Conservation (phyloP, 257 asterid genomes). For the Penstemon davidsonii region DNA sequence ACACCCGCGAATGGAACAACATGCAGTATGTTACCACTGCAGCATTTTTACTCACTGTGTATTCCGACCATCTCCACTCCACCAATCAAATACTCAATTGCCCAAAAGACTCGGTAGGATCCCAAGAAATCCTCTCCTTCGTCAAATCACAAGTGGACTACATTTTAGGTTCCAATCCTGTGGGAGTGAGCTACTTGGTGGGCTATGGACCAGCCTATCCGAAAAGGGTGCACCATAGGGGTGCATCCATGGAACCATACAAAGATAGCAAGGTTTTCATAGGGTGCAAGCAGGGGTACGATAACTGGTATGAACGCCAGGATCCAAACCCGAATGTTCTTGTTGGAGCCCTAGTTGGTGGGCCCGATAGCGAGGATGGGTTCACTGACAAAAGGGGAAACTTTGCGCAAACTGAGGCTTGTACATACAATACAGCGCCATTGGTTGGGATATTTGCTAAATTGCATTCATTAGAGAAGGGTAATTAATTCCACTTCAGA, state of each 20-base stretch:
- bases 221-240: conserved; percentile 75
- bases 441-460: conserved; percentile 75
- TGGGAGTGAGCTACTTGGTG: conserved; percentile 71
- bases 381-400: conserved; percentile 65
- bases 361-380: conserved; percentile 61
- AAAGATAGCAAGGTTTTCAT: conserved; percentile 50
- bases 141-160: conserved; percentile 71
- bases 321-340: conserved; percentile 63
- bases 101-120: conserved; percentile 30
- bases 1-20: conserved; percentile 90
- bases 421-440: conserved; percentile 83
- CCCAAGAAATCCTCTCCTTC: conserved; percentile 50
- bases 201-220: conserved; percentile 69
- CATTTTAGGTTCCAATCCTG: conserved; percentile 76
- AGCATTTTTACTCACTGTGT: conserved; percentile 48
- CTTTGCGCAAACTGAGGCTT: conserved; percentile 85
- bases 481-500: conserved; percentile 7
- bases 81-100: conserved; percentile 51
- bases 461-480: conserved; percentile 32
- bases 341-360: conserved; percentile 78
- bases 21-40: conserved; percentile 85
- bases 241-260: conserved; percentile 66
- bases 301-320: conserved; percentile 55
- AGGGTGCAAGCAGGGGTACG: conserved; percentile 89
- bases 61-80: conserved; percentile 62